Percentiles rank a stretch among this genome's conserved stretches.
These are phyloP conservation scores for Sphagnum fallax DNA, from an alignment of 228 moss, liverwort and hornwort species.

Conservation along the genomic window DNA sequence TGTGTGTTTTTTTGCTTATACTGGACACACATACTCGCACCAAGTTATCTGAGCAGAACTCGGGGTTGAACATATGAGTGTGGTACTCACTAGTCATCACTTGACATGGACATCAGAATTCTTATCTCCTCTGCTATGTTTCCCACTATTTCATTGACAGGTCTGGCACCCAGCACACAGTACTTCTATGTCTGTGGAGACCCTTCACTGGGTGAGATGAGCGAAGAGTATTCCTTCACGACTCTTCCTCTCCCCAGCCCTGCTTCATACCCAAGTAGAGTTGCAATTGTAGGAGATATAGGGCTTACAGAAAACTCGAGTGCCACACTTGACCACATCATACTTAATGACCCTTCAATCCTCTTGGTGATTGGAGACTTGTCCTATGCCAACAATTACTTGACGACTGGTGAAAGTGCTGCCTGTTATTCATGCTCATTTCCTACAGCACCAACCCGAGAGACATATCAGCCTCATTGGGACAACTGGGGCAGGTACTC, in stretches of 20 bases:
- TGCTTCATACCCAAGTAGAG: conserved; percentile 42
- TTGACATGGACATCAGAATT: no score
- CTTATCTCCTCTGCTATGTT: neutral
- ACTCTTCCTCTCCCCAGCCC: conserved; percentile 48
- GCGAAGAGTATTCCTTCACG: conserved; percentile 36
- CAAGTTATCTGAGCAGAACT: no score
- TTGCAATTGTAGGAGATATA: conserved; percentile 67
- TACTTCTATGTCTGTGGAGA: conserved; percentile 62
- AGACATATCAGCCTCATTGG: conserved; percentile 80
- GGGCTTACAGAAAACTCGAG: conserved; percentile 62
- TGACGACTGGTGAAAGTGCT: conserved; percentile 59
- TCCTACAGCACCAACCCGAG: conserved; percentile 58
- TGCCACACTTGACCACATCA: conserved; percentile 49
- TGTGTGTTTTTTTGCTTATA: no score
- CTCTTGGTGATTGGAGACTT: conserved; percentile 59
- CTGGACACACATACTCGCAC: no score
- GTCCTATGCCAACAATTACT: conserved; percentile 72
- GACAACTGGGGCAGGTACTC: conserved; percentile 70
- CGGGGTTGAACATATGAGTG: no score
- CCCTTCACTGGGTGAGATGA: conserved; percentile 26
- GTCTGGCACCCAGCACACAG: conserved; percentile 37
- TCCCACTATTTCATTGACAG: conserved; percentile 11
- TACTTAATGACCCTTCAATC: conserved; percentile 57
- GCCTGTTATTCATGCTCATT: conserved; percentile 68
- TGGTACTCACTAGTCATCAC: no score